Evolutionary conservation across 2,329 filamentous ascomycete species (phyloP).

Genomic region (Harringtonia lauricola): DNA sequence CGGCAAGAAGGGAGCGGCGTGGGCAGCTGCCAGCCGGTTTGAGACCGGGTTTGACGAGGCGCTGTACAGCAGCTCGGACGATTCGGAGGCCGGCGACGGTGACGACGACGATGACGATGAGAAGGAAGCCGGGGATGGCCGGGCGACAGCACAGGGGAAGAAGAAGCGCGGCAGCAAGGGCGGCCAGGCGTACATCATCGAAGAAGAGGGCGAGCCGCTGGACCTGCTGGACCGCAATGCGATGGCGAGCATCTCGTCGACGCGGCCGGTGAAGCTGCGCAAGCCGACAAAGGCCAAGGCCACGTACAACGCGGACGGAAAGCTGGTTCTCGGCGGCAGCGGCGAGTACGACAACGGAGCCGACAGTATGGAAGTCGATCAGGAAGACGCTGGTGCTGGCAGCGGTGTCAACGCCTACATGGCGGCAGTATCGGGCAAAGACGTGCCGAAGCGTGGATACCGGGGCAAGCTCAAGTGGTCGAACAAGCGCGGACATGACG

Average conservation of each 20-base stretch:
- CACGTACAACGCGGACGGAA: slow-evolving; percentile 66
- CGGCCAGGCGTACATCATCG: slow-evolving; percentile 74
- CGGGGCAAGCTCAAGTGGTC: slow-evolving; percentile 62
- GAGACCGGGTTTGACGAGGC: slow-evolving; percentile 93
- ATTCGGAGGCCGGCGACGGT: slow-evolving; percentile 45
- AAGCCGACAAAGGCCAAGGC: slow-evolving; percentile 51
- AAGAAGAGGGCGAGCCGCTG: slow-evolving; percentile 88
- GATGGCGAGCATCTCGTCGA: slow-evolving; percentile 86
- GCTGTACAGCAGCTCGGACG: slow-evolving; percentile 65
- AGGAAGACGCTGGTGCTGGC: slow-evolving; percentile 24
- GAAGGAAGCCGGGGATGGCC: slow-evolving; percentile 12
- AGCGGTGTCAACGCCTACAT: slow-evolving; percentile 59
- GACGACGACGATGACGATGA: slow-evolving; percentile 35
- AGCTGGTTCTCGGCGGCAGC: slow-evolving; percentile 59
- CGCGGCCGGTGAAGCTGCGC: slow-evolving; percentile 61
- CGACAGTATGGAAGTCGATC: slow-evolving; percentile 50
- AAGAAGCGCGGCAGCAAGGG: slow-evolving; percentile 44
- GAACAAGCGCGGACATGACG: slow-evolving; percentile 41
- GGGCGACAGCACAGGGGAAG: neutral
- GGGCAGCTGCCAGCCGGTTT: slow-evolving; percentile 52
- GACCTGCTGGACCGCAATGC: slow-evolving; percentile 85
- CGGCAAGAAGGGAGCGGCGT: slow-evolving; percentile 35
- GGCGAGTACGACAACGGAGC: slow-evolving; percentile 35
- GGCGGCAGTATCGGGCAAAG: slow-evolving; percentile 56
- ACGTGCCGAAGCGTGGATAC: slow-evolving; percentile 52